These are phyloP conservation scores for Botrytis porri DNA, from an alignment of 2,329 filamentous ascomycete species.

Conservation along the genomic window DNA sequence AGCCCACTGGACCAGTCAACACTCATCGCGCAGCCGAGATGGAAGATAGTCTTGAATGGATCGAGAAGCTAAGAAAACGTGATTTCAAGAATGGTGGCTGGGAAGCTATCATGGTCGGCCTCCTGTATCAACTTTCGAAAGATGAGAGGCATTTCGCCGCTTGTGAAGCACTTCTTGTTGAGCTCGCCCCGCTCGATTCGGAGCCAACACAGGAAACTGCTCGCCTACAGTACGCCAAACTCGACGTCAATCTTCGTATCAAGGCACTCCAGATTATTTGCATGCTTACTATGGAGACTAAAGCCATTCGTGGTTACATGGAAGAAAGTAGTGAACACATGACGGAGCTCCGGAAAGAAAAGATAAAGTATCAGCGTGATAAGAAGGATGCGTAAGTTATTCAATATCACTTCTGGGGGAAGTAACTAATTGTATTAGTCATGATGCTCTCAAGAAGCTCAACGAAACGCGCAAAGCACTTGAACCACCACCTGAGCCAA, in stretches of 20 bases:
- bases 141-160: conserved; percentile 64
- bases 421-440: conserved; percentile 45
- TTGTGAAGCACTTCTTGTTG: conserved; percentile 75
- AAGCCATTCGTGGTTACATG: conserved; percentile 81
- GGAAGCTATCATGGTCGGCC: conserved; percentile 83
- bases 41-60: conserved; percentile 73
- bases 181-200: conserved; percentile 75
- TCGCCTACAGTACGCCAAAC: conserved; percentile 64
- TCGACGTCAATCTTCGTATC: conserved; percentile 82
- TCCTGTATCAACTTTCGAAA: conserved; percentile 81
- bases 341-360: conserved; percentile 92
- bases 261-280: conserved; percentile 80
- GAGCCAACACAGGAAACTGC: conserved; percentile 76
- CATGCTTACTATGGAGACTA: conserved; percentile 81
- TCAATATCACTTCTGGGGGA: not conserved
- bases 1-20: conserved; percentile 47
- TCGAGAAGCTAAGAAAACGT: conserved; percentile 76
- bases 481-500: conserved; percentile 64
- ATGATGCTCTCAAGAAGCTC: conserved; percentile 67
- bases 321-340: conserved; percentile 90
- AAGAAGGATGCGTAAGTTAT: conserved; percentile 61
- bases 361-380: conserved; percentile 85
- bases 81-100: conserved; percentile 87
- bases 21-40: conserved; percentile 74
- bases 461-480: conserved; percentile 72